phyloP scores from a whole-genome alignment of 495 filamentous ascomycete species.

The Friedmanniomyces simplex region DNA sequence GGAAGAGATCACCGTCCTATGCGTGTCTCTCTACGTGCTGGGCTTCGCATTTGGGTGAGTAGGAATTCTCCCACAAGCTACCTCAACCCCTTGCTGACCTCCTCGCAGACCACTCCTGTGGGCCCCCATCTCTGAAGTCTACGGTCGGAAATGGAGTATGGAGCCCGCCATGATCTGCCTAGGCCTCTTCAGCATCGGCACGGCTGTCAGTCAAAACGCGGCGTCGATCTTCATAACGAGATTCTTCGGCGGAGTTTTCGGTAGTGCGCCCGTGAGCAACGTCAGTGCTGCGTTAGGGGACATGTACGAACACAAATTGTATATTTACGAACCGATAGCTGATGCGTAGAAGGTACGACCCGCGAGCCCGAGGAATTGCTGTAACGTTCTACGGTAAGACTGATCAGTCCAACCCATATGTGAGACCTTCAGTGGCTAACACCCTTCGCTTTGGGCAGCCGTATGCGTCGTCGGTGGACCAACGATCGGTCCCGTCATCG shows the following conservation, averaged over 20 bases:
- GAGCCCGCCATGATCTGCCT: slow-evolving; percentile 39
- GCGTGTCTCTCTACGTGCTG: slow-evolving; percentile 28
- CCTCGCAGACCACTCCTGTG: slow-evolving; percentile 24
- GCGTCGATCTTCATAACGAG: slow-evolving; percentile 25
- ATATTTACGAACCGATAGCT: no score
- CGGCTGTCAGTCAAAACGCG: slow-evolving; percentile 24
- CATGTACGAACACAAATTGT: slow-evolving; percentile 37
- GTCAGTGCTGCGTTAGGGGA: slow-evolving; percentile 41
- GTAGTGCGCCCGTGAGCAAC: slow-evolving; percentile 28
- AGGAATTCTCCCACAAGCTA: not conserved
- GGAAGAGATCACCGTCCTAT: slow-evolving; percentile 29
- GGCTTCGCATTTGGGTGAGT: slow-evolving; percentile 25
- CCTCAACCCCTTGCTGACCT: not conserved
- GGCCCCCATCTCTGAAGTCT: slow-evolving; percentile 38
- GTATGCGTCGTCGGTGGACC: slow-evolving; percentile 33
- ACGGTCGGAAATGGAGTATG: slow-evolving; percentile 34
- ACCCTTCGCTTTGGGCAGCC: no score
- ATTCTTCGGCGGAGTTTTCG: slow-evolving; percentile 30
- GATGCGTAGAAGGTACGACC: no score
- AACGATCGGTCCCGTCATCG: slow-evolving; percentile 27
- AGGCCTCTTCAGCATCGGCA: slow-evolving; percentile 33
- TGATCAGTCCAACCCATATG: no score
- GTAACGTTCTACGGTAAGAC: slow-evolving; percentile 34
- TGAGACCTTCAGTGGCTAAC: no score
- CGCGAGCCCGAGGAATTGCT: slow-evolving; percentile 31